These are phyloP conservation scores for Gymnopilus junonius DNA, from an alignment of 768 basidiomycete genomes.

Conservation along the genomic window DNA sequence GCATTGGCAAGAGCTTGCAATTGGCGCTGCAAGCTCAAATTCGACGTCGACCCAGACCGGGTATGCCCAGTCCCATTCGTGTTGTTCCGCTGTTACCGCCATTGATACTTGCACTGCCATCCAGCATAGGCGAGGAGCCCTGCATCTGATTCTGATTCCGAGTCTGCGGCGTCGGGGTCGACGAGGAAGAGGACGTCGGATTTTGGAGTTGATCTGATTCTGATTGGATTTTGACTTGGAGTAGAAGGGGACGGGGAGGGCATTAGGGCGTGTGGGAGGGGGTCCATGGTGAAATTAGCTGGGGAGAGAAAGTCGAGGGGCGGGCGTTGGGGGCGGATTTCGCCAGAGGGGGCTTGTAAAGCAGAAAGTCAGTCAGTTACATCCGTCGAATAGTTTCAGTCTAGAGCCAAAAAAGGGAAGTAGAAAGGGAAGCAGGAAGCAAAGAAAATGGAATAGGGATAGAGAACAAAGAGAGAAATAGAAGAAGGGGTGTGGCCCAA, in stretches of 20 bases:
- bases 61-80: not conserved
- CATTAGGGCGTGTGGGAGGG: conserved; percentile 28
- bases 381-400: not conserved
- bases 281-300: conserved; percentile 30
- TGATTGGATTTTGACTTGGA: not conserved
- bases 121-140: conserved; percentile 15
- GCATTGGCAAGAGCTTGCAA: conserved; percentile 18
- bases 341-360: conserved; percentile 59
- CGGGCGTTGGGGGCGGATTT: conserved; percentile 64
- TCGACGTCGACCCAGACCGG: conserved; percentile 8
- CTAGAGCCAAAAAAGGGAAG: too few species aligned
- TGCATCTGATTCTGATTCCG: conserved; percentile 9
- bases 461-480: conserved; percentile 4
- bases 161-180: conserved; percentile 18
- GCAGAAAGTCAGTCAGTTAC: not conserved
- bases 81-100: not conserved
- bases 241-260: conserved; percentile 13
- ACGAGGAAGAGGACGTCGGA: not conserved
- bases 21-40: conserved; percentile 17
- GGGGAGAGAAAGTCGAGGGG: conserved; percentile 59
- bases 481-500: not conserved
- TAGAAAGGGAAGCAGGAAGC: not conserved
- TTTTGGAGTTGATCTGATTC: not conserved
- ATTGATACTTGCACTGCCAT: not conserved
- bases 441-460: not conserved